Conservation (phyloP, 257 asterid genomes). For the Solanum virginianum region DNA sequence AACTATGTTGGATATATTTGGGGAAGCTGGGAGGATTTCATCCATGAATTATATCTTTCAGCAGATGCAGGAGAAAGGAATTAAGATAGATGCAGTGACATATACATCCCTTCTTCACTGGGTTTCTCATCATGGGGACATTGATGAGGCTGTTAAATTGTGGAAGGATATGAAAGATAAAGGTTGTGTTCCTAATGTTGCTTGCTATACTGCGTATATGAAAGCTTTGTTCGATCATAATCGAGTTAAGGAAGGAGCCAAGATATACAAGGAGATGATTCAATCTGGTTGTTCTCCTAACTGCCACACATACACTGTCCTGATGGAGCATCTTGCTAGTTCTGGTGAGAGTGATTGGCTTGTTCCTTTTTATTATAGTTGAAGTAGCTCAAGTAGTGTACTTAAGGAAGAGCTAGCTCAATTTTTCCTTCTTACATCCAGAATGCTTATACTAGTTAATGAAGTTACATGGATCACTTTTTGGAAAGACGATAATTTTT, state of each 20-base stretch:
- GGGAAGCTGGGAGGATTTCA: slow-evolving; percentile 72
- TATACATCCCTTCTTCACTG: slow-evolving; percentile 81
- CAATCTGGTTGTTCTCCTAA: slow-evolving; percentile 60
- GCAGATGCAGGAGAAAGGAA: slow-evolving; percentile 64
- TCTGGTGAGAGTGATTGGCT: slow-evolving; percentile 39
- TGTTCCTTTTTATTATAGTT: neutral
- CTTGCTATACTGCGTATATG: slow-evolving; percentile 83
- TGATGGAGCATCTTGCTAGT: slow-evolving; percentile 78
- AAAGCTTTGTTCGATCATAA: slow-evolving; percentile 59
- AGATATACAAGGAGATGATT: slow-evolving; percentile 74
- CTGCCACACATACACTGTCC: slow-evolving; percentile 63
- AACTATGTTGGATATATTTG: slow-evolving; percentile 91
- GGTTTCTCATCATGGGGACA: slow-evolving; percentile 65
- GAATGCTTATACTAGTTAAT: neutral
- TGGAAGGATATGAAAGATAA: slow-evolving; percentile 76
- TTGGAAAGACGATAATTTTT: neutral
- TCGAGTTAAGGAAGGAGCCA: slow-evolving; percentile 46
- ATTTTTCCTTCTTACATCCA: neutral
- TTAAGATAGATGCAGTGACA: slow-evolving; percentile 68
- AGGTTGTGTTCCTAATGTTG: slow-evolving; percentile 62
- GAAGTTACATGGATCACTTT: neutral
- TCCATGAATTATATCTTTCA: slow-evolving; percentile 64
- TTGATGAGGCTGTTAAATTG: slow-evolving; percentile 48
- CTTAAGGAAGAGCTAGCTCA: neutral
- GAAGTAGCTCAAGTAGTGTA: neutral